phyloP scores from a whole-genome alignment of 768 basidiomycete species.

The Leucocoprinus birnbaumii region DNA sequence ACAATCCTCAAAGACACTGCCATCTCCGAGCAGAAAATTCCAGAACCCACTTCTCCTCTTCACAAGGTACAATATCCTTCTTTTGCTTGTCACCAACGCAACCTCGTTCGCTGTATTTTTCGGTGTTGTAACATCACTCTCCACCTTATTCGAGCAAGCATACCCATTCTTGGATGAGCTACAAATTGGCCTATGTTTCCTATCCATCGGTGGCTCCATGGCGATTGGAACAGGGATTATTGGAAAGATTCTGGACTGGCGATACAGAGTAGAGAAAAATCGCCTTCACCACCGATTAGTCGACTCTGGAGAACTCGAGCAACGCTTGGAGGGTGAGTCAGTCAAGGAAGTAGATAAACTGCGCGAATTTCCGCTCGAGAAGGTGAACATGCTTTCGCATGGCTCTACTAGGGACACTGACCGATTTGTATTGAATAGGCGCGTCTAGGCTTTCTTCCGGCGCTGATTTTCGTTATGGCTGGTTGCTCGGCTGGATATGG shows the following conservation, averaged over 20 bases:
- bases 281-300: constrained; percentile 19
- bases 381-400: constrained; percentile 21
- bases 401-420: background rate
- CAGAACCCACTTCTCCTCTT: constrained; percentile 57
- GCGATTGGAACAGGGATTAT: constrained; percentile 52
- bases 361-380: constrained; percentile 53
- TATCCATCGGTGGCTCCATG: constrained; percentile 76
- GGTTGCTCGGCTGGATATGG: constrained; percentile 54
- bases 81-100: constrained; percentile 50
- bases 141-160: constrained; percentile 52
- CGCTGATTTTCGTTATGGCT: constrained; percentile 27
- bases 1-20: constrained; percentile 3
- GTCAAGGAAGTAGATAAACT: constrained; percentile 19
- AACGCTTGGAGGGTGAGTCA: constrained; percentile 2
- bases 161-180: constrained; percentile 64
- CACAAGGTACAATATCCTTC: constrained; percentile 48
- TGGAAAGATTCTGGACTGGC: constrained; percentile 63
- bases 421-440: constrained; percentile 15
- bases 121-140: constrained; percentile 55
- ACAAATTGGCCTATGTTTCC: constrained; percentile 73
- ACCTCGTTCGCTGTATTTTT: constrained; percentile 55
- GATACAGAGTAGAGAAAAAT: constrained; percentile 47
- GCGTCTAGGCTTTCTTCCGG: constrained; percentile 16
- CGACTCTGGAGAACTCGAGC: constrained; percentile 2
- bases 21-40: constrained; percentile 30